Conservation (phyloP, 2,329 filamentous ascomycete genomes). For the Penicillium brevicompactum region DNA sequence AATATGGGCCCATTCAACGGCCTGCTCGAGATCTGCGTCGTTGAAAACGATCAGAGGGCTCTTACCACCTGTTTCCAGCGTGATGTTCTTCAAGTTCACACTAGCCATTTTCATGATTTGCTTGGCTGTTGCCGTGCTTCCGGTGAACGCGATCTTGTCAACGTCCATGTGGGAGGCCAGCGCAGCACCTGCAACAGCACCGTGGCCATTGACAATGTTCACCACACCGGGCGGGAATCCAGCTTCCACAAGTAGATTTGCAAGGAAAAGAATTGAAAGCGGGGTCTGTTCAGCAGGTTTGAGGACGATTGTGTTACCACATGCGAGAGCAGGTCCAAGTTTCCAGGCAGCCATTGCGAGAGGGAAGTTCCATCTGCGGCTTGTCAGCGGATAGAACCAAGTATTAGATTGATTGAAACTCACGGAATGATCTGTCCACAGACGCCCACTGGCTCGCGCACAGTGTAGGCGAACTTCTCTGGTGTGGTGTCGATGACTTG, state of each 20-base stretch:
- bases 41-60: conserved; percentile 65
- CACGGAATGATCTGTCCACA: conserved; percentile 83
- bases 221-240: conserved; percentile 39
- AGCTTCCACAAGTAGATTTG: conserved; percentile 36
- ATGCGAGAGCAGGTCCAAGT: conserved; percentile 37
- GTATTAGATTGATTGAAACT: conserved; percentile 58
- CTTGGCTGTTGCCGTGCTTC: conserved; percentile 35
- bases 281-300: conserved; percentile 40
- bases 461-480: conserved; percentile 78
- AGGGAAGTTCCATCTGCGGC: conserved; percentile 37
- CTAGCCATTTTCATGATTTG: conserved; percentile 42
- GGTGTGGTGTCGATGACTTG: conserved; percentile 74
- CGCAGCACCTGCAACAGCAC: conserved; percentile 32
- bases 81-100: conserved; percentile 38
- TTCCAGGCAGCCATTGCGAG: conserved; percentile 69
- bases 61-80: conserved; percentile 61
- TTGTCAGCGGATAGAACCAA: background rate
- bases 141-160: conserved; percentile 40
- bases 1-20: conserved; percentile 67
- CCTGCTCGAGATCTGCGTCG: conserved; percentile 67
- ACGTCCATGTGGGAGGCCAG: conserved; percentile 36
- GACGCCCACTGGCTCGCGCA: conserved; percentile 72
- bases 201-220: conserved; percentile 38
- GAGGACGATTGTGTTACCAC: conserved; percentile 37
- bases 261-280: conserved; percentile 36